Evolutionary conservation across 2,329 filamentous ascomycete genomes (phyloP).

Genomic region (Byssothecium circinans): DNA sequence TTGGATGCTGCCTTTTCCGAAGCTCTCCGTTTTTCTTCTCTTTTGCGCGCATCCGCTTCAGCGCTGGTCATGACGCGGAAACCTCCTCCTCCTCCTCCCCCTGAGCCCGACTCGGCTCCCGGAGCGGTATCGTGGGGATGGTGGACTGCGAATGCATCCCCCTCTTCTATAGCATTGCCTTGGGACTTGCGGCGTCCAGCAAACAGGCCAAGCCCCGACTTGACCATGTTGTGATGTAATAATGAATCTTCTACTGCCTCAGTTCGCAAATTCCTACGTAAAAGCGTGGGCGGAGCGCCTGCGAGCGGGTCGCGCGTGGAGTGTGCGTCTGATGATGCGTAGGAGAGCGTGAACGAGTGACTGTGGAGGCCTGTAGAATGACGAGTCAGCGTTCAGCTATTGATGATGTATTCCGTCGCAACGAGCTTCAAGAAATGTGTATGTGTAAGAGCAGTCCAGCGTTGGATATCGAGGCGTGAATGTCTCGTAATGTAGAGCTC

Average conservation of each 20-base stretch:
- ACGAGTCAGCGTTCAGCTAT: neutral
- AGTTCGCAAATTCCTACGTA: constrained; percentile 6
- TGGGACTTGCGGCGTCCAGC: constrained; percentile 42
- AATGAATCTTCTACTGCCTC: neutral
- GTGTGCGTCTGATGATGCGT: neutral
- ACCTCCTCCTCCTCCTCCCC: constrained; percentile 27
- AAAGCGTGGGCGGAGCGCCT: constrained; percentile 2
- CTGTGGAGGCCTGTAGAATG: neutral
- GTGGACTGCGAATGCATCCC: constrained; percentile 5
- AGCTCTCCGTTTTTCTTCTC: constrained; percentile 24
- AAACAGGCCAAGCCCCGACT: constrained; percentile 37
- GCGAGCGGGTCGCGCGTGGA: neutral
- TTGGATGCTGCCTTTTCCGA: constrained; percentile 33
- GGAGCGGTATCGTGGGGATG: constrained; percentile 18
- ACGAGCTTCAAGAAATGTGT: too few species aligned
- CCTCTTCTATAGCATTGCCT: constrained; percentile 38
- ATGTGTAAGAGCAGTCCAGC: too few species aligned
- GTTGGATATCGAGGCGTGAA: neutral
- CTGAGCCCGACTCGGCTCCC: constrained; percentile 21
- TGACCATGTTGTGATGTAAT: constrained; percentile 28
- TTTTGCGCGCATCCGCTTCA: constrained; percentile 36
- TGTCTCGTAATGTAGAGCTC: neutral
- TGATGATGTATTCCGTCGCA: neutral
- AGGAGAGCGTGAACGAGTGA: constrained; percentile 1
- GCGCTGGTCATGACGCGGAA: constrained; percentile 40